Percentiles rank a stretch among this genome's conserved stretches.
Conservation (phyloP, 2,329 filamentous ascomycete species). For the Exophiala xenobiotica region DNA sequence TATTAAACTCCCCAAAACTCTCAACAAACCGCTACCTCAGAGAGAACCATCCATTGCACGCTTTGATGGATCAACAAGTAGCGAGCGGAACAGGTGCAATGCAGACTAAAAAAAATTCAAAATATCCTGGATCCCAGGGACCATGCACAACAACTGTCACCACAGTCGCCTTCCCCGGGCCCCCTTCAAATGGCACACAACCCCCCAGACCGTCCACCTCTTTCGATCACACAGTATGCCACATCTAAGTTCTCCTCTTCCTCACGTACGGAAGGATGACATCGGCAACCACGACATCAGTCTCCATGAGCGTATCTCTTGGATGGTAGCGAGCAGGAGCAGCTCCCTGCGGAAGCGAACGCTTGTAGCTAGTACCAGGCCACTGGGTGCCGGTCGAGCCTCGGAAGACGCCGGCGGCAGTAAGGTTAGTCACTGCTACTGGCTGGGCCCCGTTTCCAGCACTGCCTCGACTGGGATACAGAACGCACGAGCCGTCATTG, state of each 20-base stretch:
- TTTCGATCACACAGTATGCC: background rate
- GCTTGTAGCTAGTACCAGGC: background rate
- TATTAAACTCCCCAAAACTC: too few species aligned
- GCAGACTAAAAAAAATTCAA: background rate
- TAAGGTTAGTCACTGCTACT: background rate
- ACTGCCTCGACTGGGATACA: background rate
- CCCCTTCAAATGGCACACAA: too few species aligned
- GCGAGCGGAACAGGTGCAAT: background rate
- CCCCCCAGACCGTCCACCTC: background rate
- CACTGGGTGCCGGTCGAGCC: background rate
- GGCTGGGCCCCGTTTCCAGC: background rate
- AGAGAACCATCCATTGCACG: too few species aligned
- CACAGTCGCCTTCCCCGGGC: background rate
- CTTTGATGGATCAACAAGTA: background rate
- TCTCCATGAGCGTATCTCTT: background rate
- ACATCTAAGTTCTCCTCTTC: background rate
- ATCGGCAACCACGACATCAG: background rate
- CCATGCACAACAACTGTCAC: background rate
- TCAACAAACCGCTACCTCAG: too few species aligned
- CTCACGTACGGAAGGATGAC: background rate
- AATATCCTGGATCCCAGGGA: background rate
- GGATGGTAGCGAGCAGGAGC: background rate
- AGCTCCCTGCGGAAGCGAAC: background rate
- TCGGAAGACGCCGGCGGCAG: background rate
- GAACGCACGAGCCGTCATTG: background rate